Conservation (phyloP, 176 grass and related monocot genomes). For the Eragrostis nindensis region DNA sequence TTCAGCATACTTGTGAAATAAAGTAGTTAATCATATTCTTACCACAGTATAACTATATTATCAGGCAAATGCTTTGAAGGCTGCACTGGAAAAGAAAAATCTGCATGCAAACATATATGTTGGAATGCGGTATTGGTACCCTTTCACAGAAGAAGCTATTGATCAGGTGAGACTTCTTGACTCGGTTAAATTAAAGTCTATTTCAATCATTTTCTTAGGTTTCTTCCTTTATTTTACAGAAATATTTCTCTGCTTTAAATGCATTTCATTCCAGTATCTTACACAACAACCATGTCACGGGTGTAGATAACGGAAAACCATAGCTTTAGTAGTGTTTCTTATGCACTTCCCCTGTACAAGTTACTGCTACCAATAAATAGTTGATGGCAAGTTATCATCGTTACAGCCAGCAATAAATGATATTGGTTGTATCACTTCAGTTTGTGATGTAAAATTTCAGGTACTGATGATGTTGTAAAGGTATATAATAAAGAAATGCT, state of each 20-base stretch:
- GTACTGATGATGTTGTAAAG: not conserved
- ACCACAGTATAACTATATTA: slow-evolving; percentile 16
- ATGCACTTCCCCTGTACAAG: not conserved
- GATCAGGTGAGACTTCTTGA: slow-evolving; percentile 56
- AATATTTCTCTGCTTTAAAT: not conserved
- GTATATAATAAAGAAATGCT: not conserved
- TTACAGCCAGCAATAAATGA: not conserved
- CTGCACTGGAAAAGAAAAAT: slow-evolving; percentile 68
- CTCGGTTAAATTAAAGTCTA: not conserved
- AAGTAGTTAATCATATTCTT: slow-evolving; percentile 1
- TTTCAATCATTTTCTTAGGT: not conserved
- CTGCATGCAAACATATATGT: slow-evolving; percentile 86
- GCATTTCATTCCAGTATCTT: not conserved
- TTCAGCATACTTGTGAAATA: slow-evolving; percentile 32
- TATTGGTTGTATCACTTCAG: not conserved
- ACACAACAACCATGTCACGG: not conserved
- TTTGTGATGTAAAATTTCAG: not conserved
- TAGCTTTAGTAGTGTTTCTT: not conserved
- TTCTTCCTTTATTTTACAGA: not conserved
- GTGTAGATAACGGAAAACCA: not conserved
- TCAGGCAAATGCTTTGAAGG: slow-evolving; percentile 85
- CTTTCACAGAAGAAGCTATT: slow-evolving; percentile 92
- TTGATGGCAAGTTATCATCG: not conserved
- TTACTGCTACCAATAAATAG: not conserved
- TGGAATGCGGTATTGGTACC: slow-evolving; percentile 98